Percentiles rank a stretch among this genome's conserved stretches.
Evolutionary conservation across 1,284 basidiomycete genomes (phyloP).

Genomic region (Apiotrichum veenhuisii): DNA sequence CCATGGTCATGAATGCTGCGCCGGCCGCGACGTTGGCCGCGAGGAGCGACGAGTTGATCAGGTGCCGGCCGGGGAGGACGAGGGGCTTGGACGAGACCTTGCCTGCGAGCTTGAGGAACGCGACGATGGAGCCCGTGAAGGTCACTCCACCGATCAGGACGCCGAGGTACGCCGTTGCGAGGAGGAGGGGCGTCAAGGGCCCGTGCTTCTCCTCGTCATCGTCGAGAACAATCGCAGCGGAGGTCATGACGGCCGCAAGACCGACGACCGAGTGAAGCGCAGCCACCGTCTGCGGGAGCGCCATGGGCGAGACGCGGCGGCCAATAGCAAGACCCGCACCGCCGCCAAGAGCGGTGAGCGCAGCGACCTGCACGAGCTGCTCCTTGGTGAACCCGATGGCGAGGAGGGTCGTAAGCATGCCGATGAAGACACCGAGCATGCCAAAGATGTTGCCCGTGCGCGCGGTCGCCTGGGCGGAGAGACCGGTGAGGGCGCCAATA

Average conservation of each 20-base stretch:
- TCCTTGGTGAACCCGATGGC: slow-evolving; percentile 75
- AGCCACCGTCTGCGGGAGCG: slow-evolving; percentile 74
- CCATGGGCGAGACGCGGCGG: slow-evolving; percentile 74
- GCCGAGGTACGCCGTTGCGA: slow-evolving; percentile 76
- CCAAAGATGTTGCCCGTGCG: slow-evolving; percentile 77
- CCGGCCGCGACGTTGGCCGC: slow-evolving; percentile 65
- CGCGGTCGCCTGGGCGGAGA: slow-evolving; percentile 61
- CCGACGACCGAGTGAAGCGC: slow-evolving; percentile 75
- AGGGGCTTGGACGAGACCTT: slow-evolving; percentile 70
- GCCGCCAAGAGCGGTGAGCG: slow-evolving; percentile 66
- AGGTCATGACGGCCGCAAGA: slow-evolving; percentile 77
- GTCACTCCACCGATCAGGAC: slow-evolving; percentile 65
- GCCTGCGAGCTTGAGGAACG: slow-evolving; percentile 77
- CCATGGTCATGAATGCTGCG: slow-evolving; percentile 68
- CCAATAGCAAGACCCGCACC: slow-evolving; percentile 64
- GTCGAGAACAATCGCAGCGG: slow-evolving; percentile 69
- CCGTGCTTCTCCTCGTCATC: slow-evolving; percentile 54
- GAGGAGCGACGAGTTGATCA: slow-evolving; percentile 66
- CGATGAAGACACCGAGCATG: slow-evolving; percentile 72
- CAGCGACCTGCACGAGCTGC: slow-evolving; percentile 70
- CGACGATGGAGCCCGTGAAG: slow-evolving; percentile 64
- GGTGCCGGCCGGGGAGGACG: slow-evolving; percentile 66
- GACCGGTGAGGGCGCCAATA: slow-evolving; percentile 57
- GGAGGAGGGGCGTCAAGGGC: slow-evolving; percentile 59
- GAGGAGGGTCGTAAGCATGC: slow-evolving; percentile 69